A percentile compares a stretch with the other conserved stretches of the same genome.
phyloP scores from a whole-genome alignment of 768 basidiomycete genomes.

The Hygrophoropsis aurantiaca region DNA sequence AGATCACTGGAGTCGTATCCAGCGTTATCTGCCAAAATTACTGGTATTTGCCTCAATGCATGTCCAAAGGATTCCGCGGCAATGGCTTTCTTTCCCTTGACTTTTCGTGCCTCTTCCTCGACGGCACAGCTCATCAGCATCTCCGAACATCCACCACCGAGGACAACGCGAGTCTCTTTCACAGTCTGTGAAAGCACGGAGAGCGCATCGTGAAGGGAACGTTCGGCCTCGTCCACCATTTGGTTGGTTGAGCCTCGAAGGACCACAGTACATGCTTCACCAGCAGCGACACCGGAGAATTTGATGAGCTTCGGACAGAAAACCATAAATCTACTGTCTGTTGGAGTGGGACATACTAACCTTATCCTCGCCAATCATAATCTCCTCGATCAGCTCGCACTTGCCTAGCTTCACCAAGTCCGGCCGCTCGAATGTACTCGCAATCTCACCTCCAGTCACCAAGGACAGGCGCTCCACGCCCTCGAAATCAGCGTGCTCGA shows the following conservation, averaged over 20 bases:
- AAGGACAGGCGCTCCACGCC: constrained; percentile 95
- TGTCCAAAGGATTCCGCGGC: constrained; percentile 90
- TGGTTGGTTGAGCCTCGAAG: constrained; percentile 96
- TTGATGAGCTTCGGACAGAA: constrained; percentile 99
- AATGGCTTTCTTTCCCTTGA: constrained; percentile 93
- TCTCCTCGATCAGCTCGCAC: constrained; percentile 96
- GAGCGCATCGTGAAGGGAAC: constrained; percentile 95
- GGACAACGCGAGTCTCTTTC: constrained; percentile 90
- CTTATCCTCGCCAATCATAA: constrained; percentile 99
- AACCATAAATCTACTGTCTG: no score
- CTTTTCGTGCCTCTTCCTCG: constrained; percentile 80
- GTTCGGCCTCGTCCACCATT: constrained; percentile 99
- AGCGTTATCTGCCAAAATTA: constrained; percentile 95
- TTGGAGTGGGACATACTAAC: constrained; percentile 38
- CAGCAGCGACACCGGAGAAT: constrained; percentile 98
- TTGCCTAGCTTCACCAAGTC: constrained; percentile 89
- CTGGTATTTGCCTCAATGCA: constrained; percentile 93
- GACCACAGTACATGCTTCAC: constrained; percentile 97
- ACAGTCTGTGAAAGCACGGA: constrained; percentile 97
- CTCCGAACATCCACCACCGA: constrained; percentile 97
- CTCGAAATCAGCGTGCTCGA: constrained; percentile 99
- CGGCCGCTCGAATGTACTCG: constrained; percentile 90
- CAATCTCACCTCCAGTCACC: constrained; percentile 97
- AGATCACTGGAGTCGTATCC: constrained; percentile 98
- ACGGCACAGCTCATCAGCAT: constrained; percentile 97